Evolutionary conservation across 2,329 filamentous ascomycete genomes (phyloP).

Genomic region (Lomentospora prolificans): DNA sequence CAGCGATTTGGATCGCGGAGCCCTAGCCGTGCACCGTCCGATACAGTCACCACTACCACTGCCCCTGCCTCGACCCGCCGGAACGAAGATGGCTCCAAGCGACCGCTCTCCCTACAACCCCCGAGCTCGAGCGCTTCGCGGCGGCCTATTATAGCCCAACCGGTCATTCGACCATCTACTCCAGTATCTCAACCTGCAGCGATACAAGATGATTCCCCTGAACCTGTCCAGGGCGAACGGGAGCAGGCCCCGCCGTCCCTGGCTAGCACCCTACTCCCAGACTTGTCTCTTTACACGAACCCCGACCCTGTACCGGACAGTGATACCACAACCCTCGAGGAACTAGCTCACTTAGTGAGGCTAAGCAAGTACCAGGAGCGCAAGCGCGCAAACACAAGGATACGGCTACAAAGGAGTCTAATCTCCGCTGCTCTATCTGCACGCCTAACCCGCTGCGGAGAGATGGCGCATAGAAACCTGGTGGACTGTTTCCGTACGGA

Average conservation of each 20-base stretch:
- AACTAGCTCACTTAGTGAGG: constrained; percentile 68
- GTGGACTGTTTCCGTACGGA: constrained; percentile 70
- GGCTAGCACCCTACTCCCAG: constrained; percentile 46
- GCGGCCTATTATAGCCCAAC: constrained; percentile 8
- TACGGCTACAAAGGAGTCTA: constrained; percentile 64
- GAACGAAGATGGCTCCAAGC: constrained; percentile 5
- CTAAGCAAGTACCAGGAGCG: constrained; percentile 74
- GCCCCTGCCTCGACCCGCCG: constrained; percentile 1
- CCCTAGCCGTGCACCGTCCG: neutral
- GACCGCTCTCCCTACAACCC: neutral
- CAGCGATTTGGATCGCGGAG: neutral
- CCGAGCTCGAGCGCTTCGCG: neutral
- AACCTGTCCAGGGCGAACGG: neutral
- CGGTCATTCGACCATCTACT: constrained; percentile 2
- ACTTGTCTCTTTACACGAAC: constrained; percentile 58
- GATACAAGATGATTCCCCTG: neutral
- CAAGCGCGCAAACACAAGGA: constrained; percentile 62
- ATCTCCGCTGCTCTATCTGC: constrained; percentile 67
- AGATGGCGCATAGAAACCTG: constrained; percentile 64
- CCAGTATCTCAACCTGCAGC: neutral
- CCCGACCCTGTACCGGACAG: constrained; percentile 48
- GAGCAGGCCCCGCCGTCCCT: constrained; percentile 4
- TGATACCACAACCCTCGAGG: constrained; percentile 61
- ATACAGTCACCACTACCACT: neutral
- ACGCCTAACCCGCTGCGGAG: constrained; percentile 63